phyloP scores from a whole-genome alignment of 495 filamentous ascomycete genomes.

The Bathelium albidoporum region DNA sequence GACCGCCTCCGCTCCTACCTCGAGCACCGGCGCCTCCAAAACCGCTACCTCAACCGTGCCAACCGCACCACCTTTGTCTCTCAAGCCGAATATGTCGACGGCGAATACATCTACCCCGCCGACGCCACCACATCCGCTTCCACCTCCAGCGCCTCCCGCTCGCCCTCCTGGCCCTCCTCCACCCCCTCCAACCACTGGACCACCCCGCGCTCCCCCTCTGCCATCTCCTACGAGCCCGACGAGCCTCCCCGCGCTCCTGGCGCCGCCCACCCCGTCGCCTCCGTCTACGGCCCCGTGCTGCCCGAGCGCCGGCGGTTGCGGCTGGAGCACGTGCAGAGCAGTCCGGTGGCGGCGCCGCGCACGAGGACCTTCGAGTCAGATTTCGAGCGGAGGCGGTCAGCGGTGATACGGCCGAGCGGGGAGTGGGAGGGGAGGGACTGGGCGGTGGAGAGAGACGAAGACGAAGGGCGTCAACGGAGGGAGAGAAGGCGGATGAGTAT shows the following conservation, averaged over 20 bases:
- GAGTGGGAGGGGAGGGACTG: background rate
- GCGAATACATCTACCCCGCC: slow-evolving; percentile 67
- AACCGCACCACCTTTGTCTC: slow-evolving; percentile 77
- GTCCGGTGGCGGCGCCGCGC: too few relatives aligned
- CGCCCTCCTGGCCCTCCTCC: background rate
- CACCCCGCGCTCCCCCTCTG: background rate
- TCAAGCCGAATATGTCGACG: slow-evolving; percentile 81
- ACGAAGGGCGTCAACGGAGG: background rate
- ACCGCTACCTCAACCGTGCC: slow-evolving; percentile 79
- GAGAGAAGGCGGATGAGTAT: background rate
- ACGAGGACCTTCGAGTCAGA: background rate
- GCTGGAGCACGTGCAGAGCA: too few relatives aligned
- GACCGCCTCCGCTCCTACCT: slow-evolving; percentile 43
- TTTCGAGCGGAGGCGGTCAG: background rate
- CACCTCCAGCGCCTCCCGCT: background rate
- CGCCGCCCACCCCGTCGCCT: background rate
- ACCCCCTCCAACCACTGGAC: background rate
- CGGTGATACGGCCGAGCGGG: background rate
- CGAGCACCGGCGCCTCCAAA: slow-evolving; percentile 85
- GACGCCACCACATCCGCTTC: slow-evolving; percentile 19
- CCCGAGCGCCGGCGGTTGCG: too few relatives aligned
- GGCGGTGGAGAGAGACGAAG: background rate
- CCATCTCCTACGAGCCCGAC: background rate
- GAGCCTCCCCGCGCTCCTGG: background rate
- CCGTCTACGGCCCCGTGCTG: background rate